Evolutionary conservation across 1,139 yeast genomes (phyloP).

Genomic region (Lodderomyces metapsilosis): DNA sequence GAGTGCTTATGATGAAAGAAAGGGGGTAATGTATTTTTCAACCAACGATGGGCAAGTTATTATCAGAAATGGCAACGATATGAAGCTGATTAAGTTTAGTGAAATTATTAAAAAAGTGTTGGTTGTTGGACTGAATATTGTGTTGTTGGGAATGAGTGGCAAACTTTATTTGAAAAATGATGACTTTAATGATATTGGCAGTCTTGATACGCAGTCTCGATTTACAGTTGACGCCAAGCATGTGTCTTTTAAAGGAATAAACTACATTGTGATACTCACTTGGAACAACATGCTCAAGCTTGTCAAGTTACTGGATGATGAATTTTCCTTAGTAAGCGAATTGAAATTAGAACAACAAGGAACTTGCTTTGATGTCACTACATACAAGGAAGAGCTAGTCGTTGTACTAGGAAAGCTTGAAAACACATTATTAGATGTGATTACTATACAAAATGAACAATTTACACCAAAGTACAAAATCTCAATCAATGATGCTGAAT

Average conservation of each 20-base stretch:
- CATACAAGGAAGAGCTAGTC: conserved; percentile 27
- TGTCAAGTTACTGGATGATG: conserved; percentile 26
- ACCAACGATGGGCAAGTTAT: conserved; percentile 28
- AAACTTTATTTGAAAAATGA: conserved; percentile 12
- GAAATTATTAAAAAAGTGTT: conserved; percentile 34
- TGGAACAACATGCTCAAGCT: conserved; percentile 55
- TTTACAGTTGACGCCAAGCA: conserved; percentile 32
- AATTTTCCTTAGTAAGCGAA: conserved; percentile 25
- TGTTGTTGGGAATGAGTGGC: conserved; percentile 45
- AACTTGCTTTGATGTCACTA: conserved; percentile 43
- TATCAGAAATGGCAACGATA: conserved; percentile 16
- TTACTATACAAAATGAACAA: conserved; percentile 23
- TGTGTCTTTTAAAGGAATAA: conserved; percentile 17
- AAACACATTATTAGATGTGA: conserved; percentile 55
- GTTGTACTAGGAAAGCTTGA: conserved; percentile 60
- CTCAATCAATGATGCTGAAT: conserved; percentile 74
- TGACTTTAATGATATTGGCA: conserved; percentile 13
- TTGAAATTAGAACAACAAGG: conserved; percentile 46
- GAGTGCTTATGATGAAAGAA: conserved; percentile 15
- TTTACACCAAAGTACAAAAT: conserved; percentile 32
- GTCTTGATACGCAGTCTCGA: conserved; percentile 28
- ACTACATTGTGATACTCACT: conserved; percentile 56
- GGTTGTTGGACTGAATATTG: conserved; percentile 17
- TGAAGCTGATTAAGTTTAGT: background rate
- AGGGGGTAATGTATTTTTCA: conserved; percentile 20